Conservation (phyloP, 1,139 yeast species). For the Geotrichum cucujoidarum region DNA sequence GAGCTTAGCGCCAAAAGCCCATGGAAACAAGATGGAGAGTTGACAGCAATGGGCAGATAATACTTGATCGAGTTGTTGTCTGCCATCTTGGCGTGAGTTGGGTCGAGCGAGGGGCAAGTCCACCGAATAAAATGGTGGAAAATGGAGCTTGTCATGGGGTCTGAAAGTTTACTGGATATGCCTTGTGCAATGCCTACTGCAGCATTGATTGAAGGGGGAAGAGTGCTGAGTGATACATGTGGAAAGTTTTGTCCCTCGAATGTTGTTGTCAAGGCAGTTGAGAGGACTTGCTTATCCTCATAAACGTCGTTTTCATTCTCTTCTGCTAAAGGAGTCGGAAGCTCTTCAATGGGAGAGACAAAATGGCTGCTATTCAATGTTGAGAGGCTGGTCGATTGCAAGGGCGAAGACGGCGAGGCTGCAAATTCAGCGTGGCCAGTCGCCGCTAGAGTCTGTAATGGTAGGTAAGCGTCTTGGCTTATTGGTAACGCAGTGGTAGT, state of each 20-base stretch:
- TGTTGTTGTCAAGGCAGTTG: no score
- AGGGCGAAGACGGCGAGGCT: no score
- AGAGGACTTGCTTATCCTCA: no score
- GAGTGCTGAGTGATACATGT: no score
- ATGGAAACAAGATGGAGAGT: conserved; percentile 10
- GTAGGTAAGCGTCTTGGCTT: no score
- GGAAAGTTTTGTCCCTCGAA: no score
- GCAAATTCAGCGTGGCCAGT: no score
- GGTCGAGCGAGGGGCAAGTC: conserved; percentile 16
- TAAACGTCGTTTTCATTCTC: neutral
- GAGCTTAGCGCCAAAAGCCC: conserved; percentile 12
- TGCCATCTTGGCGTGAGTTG: conserved; percentile 2
- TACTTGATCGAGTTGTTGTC: conserved; percentile 10
- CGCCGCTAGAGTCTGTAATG: no score
- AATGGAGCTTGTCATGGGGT: conserved; percentile 5
- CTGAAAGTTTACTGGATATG: conserved; percentile 3
- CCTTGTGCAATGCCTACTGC: conserved; percentile 9
- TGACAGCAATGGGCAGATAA: conserved; percentile 14
- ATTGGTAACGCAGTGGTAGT: no score
- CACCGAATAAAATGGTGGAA: conserved; percentile 14
- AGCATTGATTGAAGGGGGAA: conserved; percentile 1
- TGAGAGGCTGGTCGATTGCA: no score
- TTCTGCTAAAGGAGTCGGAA: neutral
- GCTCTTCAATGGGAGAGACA: neutral
- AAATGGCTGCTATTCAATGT: no score